These are phyloP conservation scores for Geosmithia putterillii DNA, from an alignment of 2,329 filamentous ascomycete species.

Conservation along the genomic window DNA sequence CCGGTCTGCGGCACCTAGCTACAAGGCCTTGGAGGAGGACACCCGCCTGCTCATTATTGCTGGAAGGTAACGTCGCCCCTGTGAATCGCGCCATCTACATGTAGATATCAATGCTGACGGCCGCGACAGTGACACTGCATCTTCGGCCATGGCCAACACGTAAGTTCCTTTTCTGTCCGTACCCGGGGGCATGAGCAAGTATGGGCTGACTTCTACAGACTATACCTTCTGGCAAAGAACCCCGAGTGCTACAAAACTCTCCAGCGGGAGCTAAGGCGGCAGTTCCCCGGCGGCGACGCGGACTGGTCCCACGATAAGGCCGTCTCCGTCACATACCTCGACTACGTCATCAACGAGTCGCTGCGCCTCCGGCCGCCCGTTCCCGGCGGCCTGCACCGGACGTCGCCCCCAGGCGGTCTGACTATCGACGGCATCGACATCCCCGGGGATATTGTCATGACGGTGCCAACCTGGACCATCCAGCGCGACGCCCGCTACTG, in stretches of 20 bases:
- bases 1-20: constrained; percentile 1
- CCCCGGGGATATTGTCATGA: constrained; percentile 16
- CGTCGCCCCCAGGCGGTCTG: constrained; percentile 22
- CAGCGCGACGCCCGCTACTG: constrained; percentile 4
- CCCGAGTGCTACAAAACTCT: constrained; percentile 1
- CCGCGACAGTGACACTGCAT: constrained; percentile 1
- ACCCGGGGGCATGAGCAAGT: too few species aligned
- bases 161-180: background rate
- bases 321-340: constrained; percentile 1
- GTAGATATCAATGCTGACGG: background rate
- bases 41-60: constrained; percentile 3
- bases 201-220: background rate
- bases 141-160: constrained; percentile 2
- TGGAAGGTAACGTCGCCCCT: constrained; percentile 1
- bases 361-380: constrained; percentile 3
- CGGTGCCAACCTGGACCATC: constrained; percentile 13
- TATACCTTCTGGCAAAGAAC: constrained; percentile 4
- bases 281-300: background rate
- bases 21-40: constrained; percentile 1
- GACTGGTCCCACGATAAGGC: constrained; percentile 3
- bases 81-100: background rate
- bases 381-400: constrained; percentile 7
- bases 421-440: constrained; percentile 14
- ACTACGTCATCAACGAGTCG: constrained; percentile 5
- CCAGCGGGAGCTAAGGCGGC: background rate